Conservation (phyloP, 306 rosid genomes). For the Vigna unguiculata region DNA sequence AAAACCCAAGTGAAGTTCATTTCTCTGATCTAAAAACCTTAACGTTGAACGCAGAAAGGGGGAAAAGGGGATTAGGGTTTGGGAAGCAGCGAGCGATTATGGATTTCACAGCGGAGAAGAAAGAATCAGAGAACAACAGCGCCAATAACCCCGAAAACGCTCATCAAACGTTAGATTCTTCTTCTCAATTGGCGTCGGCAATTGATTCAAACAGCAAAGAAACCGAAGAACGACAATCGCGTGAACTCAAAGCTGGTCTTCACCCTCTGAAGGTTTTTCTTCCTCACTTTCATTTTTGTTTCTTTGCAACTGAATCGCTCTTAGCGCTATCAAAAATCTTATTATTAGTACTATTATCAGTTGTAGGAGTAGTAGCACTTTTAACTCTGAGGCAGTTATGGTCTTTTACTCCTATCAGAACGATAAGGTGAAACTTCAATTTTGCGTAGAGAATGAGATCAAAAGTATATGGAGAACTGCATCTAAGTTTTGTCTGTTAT, state of each 20-base stretch:
- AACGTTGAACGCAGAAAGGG: background rate
- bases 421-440: background rate
- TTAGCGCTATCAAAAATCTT: background rate
- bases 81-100: slow-evolving; percentile 23
- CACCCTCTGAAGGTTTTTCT: slow-evolving; percentile 54
- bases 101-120: slow-evolving; percentile 48
- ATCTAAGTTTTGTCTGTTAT: background rate
- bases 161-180: slow-evolving; percentile 33
- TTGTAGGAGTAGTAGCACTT: background rate
- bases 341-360: background rate
- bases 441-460: background rate
- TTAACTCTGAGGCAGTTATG: background rate
- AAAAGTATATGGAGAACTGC: background rate
- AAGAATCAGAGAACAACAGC: slow-evolving; percentile 41
- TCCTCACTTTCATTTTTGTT: background rate
- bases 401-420: background rate
- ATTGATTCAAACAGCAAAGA: slow-evolving; percentile 46
- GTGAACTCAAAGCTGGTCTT: slow-evolving; percentile 59
- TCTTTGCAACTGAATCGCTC: slow-evolving; percentile 4
- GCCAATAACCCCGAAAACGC: slow-evolving; percentile 31
- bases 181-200: slow-evolving; percentile 40
- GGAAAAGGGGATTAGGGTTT: slow-evolving; percentile 47
- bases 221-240: slow-evolving; percentile 54
- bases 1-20: background rate
- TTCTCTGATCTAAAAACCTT: slow-evolving; percentile 1